Base-by-base conservation (phyloP, 352 stramenopile genomes). In the Hyaloperonospora brassicae region DNA sequence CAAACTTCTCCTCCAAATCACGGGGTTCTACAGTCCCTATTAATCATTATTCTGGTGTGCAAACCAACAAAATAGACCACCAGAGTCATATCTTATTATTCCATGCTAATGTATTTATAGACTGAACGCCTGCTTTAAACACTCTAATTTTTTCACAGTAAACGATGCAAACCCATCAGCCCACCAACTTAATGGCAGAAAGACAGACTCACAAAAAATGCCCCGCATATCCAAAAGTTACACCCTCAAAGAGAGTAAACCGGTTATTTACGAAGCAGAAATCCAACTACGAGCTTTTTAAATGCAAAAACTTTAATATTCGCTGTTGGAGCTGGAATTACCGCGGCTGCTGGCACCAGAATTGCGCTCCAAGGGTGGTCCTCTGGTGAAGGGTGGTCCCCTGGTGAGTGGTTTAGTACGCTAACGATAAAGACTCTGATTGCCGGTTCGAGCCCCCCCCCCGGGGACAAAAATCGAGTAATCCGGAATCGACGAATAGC, bases 21-120 rank as follows among this genome's bases (percentile, higher is more conserved):
- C n/a, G n/a, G n/a, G n/a, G n/a, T n/a, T n/a, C n/a, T n/a, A 59
- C 45, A 50, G 52, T 62, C 55, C 55, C 47, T 57, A 58, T 51
- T 55, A 54, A 61, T 61, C 54, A 61, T 61, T 55, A 61, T 39
- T 30, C 46, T 61, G 47, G 54, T 55, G 54, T 61, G 46, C 54
- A 61, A 61, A 55, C 54, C 45, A 61, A 55, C 54, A 55, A 61
- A 61, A 50, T 55, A 61, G 54, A 61, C 54, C 40, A 61, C 40
- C 54, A 60, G 55, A 25, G 45, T 27, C 53, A 44, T 59, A 52
- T 59, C 52, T 48, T 52, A 59, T 52, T 59, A 59, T 59, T 59
- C 44, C 52, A 52, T 49, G 27, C 52, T 52, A 57, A 57, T 44
- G 40, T 49, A 56, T 55, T 31, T 7, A 31, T 8, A 31, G 27